Base-by-base conservation (phyloP, 1,284 basidiomycete species). In the Cutaneotrichosporon spelunceum region DNA sequence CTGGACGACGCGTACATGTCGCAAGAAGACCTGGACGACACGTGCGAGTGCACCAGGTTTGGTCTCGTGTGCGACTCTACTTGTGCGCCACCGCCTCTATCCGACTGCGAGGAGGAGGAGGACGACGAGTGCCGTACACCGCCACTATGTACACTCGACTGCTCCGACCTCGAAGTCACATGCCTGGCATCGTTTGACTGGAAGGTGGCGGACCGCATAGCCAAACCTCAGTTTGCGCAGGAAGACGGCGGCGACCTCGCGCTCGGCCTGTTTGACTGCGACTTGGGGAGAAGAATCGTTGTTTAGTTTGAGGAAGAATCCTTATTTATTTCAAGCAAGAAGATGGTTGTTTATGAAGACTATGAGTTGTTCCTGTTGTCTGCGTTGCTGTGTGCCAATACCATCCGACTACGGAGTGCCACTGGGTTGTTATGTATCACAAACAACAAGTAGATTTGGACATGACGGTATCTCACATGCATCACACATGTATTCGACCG, bases 61-160 rank as follows among this genome's bases (percentile, higher is more conserved):
- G 52, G 52, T 4, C 52, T 53, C 21, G 52, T 53, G 33, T 53
- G 52, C 23, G 52, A 53, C 13, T 34, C 21, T 23, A 33, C 34
- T 26, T 53, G 52, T 10, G 19, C 34, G 8, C 52, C 52, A 5
- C 52, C 52, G 11, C 33, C 52, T 6, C n/a, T 53, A 4, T 16
- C 34, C 27, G 48, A 53, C 52, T 36, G n/a, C 65, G 66, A 67
- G 34, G 65, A 63, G 26, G 59, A 55, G 45, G 48, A 56, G 34
- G 60, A 53, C 56, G 60, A 57, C 33, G 53, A 53, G 11, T 61
- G 60, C 24, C 48, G 56, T 24, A 74, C 73, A 8, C 71, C 72
- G 3, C 67, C 69, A 23, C 44, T 67, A n/a, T 54, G 57, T n/a
- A 42, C 49, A 27, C 23, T 39, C 11, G 52, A 53, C 33, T 62